These are phyloP conservation scores for Cystobasidium sp. DNA, from an alignment of 1,284 basidiomycete genomes.

Conservation along the genomic window DNA sequence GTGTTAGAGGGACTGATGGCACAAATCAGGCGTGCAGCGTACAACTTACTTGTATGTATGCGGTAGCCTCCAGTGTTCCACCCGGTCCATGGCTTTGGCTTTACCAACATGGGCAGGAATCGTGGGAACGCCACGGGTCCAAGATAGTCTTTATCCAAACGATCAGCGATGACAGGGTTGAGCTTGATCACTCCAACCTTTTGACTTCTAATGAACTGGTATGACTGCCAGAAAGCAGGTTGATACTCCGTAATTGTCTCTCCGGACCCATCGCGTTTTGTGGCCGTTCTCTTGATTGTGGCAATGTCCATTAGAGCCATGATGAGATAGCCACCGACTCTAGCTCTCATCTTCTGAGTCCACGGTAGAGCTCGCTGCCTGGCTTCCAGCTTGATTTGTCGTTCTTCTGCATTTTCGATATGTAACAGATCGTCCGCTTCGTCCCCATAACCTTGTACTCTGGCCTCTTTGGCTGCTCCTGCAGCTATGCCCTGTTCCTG, in stretches of 20 bases:
- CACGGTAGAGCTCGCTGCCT: slow-evolving; percentile 73
- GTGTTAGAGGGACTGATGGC: no score
- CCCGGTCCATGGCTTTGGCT: slow-evolving; percentile 83
- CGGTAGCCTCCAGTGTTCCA: slow-evolving; percentile 85
- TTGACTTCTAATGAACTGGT: slow-evolving; percentile 89
- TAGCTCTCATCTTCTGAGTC: slow-evolving; percentile 76
- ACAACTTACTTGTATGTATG: slow-evolving; percentile 68
- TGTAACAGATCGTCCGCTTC: slow-evolving; percentile 65
- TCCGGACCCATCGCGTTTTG: slow-evolving; percentile 51
- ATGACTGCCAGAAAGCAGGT: slow-evolving; percentile 88
- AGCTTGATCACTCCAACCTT: slow-evolving; percentile 89
- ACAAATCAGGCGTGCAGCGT: neutral
- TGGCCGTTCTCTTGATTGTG: slow-evolving; percentile 66
- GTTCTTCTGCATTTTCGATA: slow-evolving; percentile 49
- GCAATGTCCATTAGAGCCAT: slow-evolving; percentile 83
- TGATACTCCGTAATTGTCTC: slow-evolving; percentile 68
- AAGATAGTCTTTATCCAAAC: slow-evolving; percentile 77
- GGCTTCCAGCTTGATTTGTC: slow-evolving; percentile 49
- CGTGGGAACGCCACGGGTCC: slow-evolving; percentile 84
- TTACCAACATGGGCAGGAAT: slow-evolving; percentile 93
- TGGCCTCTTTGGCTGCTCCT: slow-evolving; percentile 52
- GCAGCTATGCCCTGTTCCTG: slow-evolving; percentile 42
- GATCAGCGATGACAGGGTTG: slow-evolving; percentile 78
- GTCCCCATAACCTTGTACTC: slow-evolving; percentile 62
- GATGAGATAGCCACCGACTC: slow-evolving; percentile 81